Evolutionary conservation across 495 filamentous ascomycete genomes (phyloP), one percentile per base, ranked within the genome.

Genomic region (Halenospora varia): DNA sequence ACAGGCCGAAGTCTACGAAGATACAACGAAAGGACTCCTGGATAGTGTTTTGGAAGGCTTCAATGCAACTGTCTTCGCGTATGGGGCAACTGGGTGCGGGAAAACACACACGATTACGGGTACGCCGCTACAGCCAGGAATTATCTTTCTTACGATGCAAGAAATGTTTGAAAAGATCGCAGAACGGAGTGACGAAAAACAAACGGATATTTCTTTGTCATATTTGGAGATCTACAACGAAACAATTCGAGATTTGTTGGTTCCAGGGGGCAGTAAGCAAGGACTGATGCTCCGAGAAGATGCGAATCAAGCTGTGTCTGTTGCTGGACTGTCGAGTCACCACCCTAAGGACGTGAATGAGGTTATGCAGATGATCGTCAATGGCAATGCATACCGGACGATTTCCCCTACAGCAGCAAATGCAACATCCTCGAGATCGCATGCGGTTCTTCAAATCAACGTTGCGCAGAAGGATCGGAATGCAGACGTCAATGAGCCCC

Each of bases 161-260:
- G 94, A 99, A 69, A 77, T 99, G 2, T 99, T 96, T 65, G 93
- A 97, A 71, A 87, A 90, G 65, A 97, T 99, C 58, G 73, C 80
- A n/a, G 95, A 97, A 40, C 73, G 88, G 40, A 85, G 83, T 40
- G 81, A 83, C 50, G 92, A 97, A 56, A 97, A 97, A 67, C 77
- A 85, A 15, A 93, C 91, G 17, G 92, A 97, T 65, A 71, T 99
- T 29, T 90, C 92, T 0, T 84, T 99, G 10, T 97, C 92, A 0
- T 99, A 97, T 70, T 82, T 99, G 15, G 94, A 99, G 68, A 99
- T 99, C 47, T 99, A 99, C 77, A 99, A 99, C 67, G 94, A 99
- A 71, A 97, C 93, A 0, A 99, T 99, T 59, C 88, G 94, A 41
- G 94, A 99, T 71, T 74, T 99, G 62, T 81, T 99, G 10, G 86